These are phyloP conservation scores for Trametes sp. DNA, from an alignment of 1,284 basidiomycete genomes.

Conservation along the genomic window DNA sequence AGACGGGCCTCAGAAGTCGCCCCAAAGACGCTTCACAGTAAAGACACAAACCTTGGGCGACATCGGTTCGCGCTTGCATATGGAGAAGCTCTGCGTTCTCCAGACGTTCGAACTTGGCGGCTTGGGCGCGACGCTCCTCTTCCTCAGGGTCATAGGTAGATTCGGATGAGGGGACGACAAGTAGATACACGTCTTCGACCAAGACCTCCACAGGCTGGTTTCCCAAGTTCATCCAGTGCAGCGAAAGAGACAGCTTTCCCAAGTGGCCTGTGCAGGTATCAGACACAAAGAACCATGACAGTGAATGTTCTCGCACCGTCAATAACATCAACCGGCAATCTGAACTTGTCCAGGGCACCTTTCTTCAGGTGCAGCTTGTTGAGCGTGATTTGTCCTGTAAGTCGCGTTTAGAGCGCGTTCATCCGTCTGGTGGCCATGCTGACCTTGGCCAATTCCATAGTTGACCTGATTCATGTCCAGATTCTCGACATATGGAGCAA, in stretches of 20 bases:
- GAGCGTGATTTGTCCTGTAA: slow-evolving; percentile 85
- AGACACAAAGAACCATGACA: background rate
- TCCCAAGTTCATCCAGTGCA: slow-evolving; percentile 97
- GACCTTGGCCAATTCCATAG: slow-evolving; percentile 93
- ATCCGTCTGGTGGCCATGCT: background rate
- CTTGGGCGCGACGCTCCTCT: slow-evolving; percentile 84
- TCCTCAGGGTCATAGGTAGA: slow-evolving; percentile 83
- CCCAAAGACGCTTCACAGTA: slow-evolving; percentile 4
- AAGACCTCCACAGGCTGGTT: slow-evolving; percentile 93
- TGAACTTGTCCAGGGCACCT: slow-evolving; percentile 95
- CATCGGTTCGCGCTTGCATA: slow-evolving; percentile 67
- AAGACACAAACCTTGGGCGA: slow-evolving; percentile 51
- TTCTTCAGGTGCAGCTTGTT: slow-evolving; percentile 90
- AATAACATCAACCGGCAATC: slow-evolving; percentile 94
- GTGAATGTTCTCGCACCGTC: slow-evolving; percentile 72
- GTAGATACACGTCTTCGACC: slow-evolving; percentile 95
- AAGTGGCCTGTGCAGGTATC: slow-evolving; percentile 75
- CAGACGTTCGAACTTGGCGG: slow-evolving; percentile 89
- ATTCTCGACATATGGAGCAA: slow-evolving; percentile 97
- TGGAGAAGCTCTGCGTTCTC: slow-evolving; percentile 91
- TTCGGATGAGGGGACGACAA: slow-evolving; percentile 87
- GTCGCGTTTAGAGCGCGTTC: slow-evolving; percentile 7
- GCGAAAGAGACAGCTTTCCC: slow-evolving; percentile 89
- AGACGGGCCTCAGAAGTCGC: slow-evolving; percentile 19
- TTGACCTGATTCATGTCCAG: slow-evolving; percentile 95